Percentiles rank a stretch among this genome's conserved stretches.
Evolutionary conservation across 2,329 filamentous ascomycete species (phyloP).

Genomic region (Lasiodiplodia sp.): DNA sequence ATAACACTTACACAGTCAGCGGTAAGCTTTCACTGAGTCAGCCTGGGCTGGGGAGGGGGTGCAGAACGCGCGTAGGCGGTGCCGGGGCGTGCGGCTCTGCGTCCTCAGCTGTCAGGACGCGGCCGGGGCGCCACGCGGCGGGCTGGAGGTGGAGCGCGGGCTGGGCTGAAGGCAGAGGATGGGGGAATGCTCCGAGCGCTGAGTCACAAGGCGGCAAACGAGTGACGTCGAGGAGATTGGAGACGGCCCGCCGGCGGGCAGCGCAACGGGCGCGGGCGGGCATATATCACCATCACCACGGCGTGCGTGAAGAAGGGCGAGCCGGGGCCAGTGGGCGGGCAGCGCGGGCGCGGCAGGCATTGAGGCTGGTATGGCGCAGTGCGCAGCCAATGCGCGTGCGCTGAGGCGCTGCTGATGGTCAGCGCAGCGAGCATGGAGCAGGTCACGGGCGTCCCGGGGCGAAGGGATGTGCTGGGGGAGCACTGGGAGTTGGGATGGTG

Average conservation of each 20-base stretch:
- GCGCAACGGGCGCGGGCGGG: constrained; percentile 38
- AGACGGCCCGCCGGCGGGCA: constrained; percentile 29
- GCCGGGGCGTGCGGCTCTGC: constrained; percentile 26
- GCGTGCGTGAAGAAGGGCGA: constrained; percentile 33
- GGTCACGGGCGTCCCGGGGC: constrained; percentile 21
- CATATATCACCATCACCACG: constrained; percentile 39
- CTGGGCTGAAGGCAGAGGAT: constrained; percentile 5
- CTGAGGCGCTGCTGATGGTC: constrained; percentile 34
- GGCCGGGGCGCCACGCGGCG: constrained; percentile 25
- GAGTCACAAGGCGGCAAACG: constrained; percentile 42
- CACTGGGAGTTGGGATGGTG: constrained; percentile 25
- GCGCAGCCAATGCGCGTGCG: constrained; percentile 40
- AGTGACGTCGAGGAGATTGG: constrained; percentile 13
- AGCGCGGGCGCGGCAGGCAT: constrained; percentile 21
- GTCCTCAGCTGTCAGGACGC: constrained; percentile 27
- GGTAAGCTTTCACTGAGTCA: constrained; percentile 31
- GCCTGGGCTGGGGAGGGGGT: constrained; percentile 20
- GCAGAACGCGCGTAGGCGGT: constrained; percentile 18
- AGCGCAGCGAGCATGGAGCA: constrained; percentile 23
- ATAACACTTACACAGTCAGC: constrained; percentile 30
- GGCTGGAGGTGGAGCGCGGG: constrained; percentile 4
- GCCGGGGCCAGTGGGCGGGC: constrained; percentile 34
- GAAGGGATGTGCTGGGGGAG: constrained; percentile 26
- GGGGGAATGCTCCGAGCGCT: constrained; percentile 36
- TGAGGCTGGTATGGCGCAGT: constrained; percentile 35